These are phyloP conservation scores for Coix lacrymajobi DNA, from an alignment of 176 grass and related monocot species.

Conservation along the genomic window DNA sequence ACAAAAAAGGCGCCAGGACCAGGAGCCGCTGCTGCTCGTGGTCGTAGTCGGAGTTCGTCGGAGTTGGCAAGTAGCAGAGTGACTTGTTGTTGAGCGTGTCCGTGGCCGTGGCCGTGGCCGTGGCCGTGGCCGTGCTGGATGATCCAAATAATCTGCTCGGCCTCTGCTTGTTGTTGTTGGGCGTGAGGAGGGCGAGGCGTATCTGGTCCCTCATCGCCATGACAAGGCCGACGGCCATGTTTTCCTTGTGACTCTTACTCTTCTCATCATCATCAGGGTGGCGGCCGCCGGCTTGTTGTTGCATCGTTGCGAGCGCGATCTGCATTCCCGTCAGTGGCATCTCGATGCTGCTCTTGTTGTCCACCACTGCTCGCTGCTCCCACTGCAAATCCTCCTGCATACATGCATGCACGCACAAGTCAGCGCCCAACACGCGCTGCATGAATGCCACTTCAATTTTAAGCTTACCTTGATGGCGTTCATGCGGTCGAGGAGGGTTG, in stretches of 20 bases:
- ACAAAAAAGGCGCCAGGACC: conserved; percentile 49
- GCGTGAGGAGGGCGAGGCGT: conserved; percentile 40
- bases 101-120: conserved; percentile 18
- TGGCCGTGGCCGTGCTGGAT: too few species aligned
- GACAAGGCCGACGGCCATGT: background rate
- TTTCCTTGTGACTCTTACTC: too few species aligned
- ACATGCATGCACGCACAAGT: background rate
- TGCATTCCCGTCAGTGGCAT: conserved; percentile 64
- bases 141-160: background rate
- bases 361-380: conserved; percentile 31
- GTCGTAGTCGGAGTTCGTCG: too few species aligned
- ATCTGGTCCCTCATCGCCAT: conserved; percentile 43
- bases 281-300: background rate
- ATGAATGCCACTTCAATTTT: too few species aligned
- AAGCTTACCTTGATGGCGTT: conserved; percentile 52
- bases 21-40: background rate
- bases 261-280: too few species aligned
- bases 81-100: background rate
- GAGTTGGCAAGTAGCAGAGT: background rate
- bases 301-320: conserved; percentile 29
- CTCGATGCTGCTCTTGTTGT: conserved; percentile 17
- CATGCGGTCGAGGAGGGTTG: conserved; percentile 34
- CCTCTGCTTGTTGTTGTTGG: background rate
- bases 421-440: too few species aligned
- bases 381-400: conserved; percentile 55